phyloP scores from a whole-genome alignment of 371 early-diverging fungal species.

The Rhizopus arrhizus region DNA sequence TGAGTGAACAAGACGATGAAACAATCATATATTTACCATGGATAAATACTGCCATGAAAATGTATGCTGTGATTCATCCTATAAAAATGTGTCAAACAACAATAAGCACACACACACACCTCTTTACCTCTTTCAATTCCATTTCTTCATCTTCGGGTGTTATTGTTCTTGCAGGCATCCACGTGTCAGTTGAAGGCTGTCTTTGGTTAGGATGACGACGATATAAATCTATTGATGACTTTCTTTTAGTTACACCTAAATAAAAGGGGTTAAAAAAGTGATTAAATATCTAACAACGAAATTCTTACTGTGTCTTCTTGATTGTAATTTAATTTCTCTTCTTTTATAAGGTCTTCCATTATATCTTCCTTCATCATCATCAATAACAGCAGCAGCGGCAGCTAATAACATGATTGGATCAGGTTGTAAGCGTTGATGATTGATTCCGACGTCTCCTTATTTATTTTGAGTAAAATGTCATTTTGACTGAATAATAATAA shows the following conservation, averaged over 20 bases:
- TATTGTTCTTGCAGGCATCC: slow-evolving; percentile 3
- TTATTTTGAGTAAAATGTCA: background rate
- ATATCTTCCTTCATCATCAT: slow-evolving; percentile 32
- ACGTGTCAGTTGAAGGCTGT: slow-evolving; percentile 15
- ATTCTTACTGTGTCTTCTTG: slow-evolving; percentile 20
- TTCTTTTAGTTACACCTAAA: background rate
- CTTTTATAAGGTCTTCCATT: slow-evolving; percentile 28
- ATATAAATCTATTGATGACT: slow-evolving; percentile 4
- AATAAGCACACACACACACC: slow-evolving; percentile 10
- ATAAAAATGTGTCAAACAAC: slow-evolving; percentile 2
- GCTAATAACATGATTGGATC: slow-evolving; percentile 56
- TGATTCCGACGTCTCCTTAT: slow-evolving; percentile 7
- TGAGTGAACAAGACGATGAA: background rate
- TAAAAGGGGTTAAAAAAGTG: background rate
- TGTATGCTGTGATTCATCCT: slow-evolving; percentile 28
- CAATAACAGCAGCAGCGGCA: slow-evolving; percentile 49
- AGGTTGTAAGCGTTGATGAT: slow-evolving; percentile 23
- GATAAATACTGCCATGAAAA: slow-evolving; percentile 37
- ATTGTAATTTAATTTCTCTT: slow-evolving; percentile 27
- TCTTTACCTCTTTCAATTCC: slow-evolving; percentile 19
- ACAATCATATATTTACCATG: slow-evolving; percentile 19
- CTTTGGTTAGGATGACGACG: slow-evolving; percentile 23
- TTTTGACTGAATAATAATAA: background rate
- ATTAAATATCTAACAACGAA: background rate
- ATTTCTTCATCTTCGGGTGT: slow-evolving; percentile 11